Percentiles rank a stretch among this genome's conserved stretches.
phyloP scores from a whole-genome alignment of 192 early-diverging fungal species.

The Mortierella alpina region DNA sequence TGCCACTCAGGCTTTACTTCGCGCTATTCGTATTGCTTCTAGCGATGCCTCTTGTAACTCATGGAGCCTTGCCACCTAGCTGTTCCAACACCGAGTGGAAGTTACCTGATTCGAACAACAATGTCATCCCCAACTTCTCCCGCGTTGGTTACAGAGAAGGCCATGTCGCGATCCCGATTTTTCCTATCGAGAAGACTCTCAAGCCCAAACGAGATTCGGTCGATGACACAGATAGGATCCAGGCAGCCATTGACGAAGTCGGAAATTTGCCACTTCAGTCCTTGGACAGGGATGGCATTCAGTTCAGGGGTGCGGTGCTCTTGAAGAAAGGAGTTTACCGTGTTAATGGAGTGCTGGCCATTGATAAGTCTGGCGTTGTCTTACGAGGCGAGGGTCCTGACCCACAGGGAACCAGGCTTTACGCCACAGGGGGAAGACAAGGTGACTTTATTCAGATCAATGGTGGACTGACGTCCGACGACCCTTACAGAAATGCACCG shows the following conservation, averaged over 20 bases:
- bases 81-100: neutral
- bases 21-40: too few species aligned
- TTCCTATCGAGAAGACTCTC: conserved; percentile 40
- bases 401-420: conserved; percentile 22
- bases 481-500: conserved; percentile 27
- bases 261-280: conserved; percentile 18
- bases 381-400: conserved; percentile 50
- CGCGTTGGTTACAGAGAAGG: conserved; percentile 51
- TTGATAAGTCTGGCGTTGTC: conserved; percentile 36
- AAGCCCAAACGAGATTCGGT: conserved; percentile 23
- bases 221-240: conserved; percentile 40
- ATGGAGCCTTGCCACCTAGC: too few species aligned
- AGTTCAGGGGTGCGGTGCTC: conserved; percentile 38
- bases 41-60: too few species aligned
- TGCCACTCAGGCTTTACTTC: too few species aligned
- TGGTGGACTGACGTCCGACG: conserved; percentile 35
- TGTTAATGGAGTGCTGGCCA: conserved; percentile 29
- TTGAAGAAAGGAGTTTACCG: conserved; percentile 42
- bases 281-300: conserved; percentile 29
- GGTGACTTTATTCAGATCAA: conserved; percentile 46
- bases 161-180: conserved; percentile 29
- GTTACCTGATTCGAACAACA: conserved; percentile 15
- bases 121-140: conserved; percentile 44
- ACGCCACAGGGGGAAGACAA: conserved; percentile 38
- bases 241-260: conserved; percentile 36